Evolutionary conservation across 768 basidiomycete genomes (phyloP), one percentile per base, ranked within the genome.

Genomic region (Wakefieldia striispora): DNA sequence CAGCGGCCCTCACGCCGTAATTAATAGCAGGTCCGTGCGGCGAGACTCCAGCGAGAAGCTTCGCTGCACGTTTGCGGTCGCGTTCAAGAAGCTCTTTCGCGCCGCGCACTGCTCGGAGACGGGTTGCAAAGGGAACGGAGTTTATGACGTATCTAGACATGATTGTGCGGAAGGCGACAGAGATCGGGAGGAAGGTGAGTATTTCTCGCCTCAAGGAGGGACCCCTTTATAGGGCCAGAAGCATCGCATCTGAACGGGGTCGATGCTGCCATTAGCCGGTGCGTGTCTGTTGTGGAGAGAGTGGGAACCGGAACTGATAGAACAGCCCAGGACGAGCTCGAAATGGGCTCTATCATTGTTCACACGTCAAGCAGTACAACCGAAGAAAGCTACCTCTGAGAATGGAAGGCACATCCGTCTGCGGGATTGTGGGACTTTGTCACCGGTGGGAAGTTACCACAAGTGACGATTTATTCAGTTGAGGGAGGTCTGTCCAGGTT

Each of bases 11-110:
- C 36, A 57, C 63, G 40, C 56, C 55, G 24, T 61, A 61, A 26
- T 56, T 46, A 44, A 70, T 62, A 24, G 59, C 57, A 12, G 82
- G 82, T 14, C 82, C 80, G 50, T 82, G 79, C 0, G 80, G 75
- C 46, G 79, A 76, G 36, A 78, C 34, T 20, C 80, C 81, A 23
- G 72, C 67, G n/a, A 81, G 58, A 55, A 84, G 55, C 70, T 80
- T 84, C 64, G 73, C 64, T 11, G 82, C 81, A 14, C 83, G 76
- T 39, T 72, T 72, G 52, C 71, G 68, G 63, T 84, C 81, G 60
- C 76, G 75, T 24, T 76, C 72, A 40, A 83, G 64, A 54, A 83
- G 70, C 29, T 78, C 71, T 57, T 65, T 72, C 16, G 73, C 78
- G 38, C 75, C 73, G n/a, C 67, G 52, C 53, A 58, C 47, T 24